Base-by-base conservation (phyloP, 345 rosid species). In the Sisymbrium altissimum region DNA sequence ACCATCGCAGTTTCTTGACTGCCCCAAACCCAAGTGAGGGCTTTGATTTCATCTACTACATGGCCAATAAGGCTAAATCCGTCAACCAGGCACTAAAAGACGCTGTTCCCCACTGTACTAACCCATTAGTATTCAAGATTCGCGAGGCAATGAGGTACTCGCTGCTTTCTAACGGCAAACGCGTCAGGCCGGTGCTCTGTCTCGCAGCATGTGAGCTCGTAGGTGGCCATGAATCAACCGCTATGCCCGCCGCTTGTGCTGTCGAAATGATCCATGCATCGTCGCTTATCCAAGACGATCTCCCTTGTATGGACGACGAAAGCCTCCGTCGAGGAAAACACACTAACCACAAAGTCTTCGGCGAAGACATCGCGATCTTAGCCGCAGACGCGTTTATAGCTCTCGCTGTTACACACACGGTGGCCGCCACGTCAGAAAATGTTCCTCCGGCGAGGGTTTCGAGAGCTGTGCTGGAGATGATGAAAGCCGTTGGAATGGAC, bases 281-380 rank as follows among this genome's bases (percentile, higher is more conserved):
- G 81, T 90, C 93, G 0, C 75, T 90, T 30, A 88, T 90, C 32
- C 88, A 83, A 38, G 96, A 90, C 59, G 91, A 90, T 50, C 86
- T 88, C 15, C 91, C 91, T 49, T 85, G 91, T 21, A 90, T 88
- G 93, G 94, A 88, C 59, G 81, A 85, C 75, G 92, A 88, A 36
- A 87, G 46, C 6, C 3, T 43, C 46, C 46, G 18, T 6, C 15
- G 46, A 1, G 46, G 46, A 43, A 43, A n/a, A 6, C 8, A 17
- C 46, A 43, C 46, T n/a, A 43, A 5, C 46, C 46, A 43, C 15
- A 14, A 43, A 2, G 6, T 43, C 6, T 43, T 5, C 8, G 46
- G 46, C 18, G 46, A 43, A 1, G 46, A 43, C 15, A 43, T 14
- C 7, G 46, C 46, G 1, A n/a, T 43, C 18, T 43, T 43, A 14